Evolutionary conservation across 495 filamentous ascomycete genomes (phyloP).

Genomic region (Lentithecium fluviatile): DNA sequence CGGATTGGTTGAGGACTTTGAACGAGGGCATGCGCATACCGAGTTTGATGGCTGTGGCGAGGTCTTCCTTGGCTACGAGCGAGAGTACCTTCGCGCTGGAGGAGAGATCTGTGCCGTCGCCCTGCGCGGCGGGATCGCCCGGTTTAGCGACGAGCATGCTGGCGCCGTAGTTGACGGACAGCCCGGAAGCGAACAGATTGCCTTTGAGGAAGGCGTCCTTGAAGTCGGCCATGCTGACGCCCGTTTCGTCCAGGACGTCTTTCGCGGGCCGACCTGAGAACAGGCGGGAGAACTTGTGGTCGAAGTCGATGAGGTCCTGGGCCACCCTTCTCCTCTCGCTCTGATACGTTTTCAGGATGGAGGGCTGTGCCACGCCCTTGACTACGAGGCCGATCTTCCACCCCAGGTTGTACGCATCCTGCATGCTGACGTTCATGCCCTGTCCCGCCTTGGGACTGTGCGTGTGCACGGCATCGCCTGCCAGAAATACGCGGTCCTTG

Average conservation of each 20-base stretch:
- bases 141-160: conserved; percentile 40
- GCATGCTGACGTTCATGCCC: conserved; percentile 82
- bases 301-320: conserved; percentile 69
- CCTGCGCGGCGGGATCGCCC: conserved; percentile 39
- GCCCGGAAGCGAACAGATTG: conserved; percentile 37
- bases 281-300: conserved; percentile 52
- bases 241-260: conserved; percentile 58
- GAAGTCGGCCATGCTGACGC: conserved; percentile 55
- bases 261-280: conserved; percentile 41
- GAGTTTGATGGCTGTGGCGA: conserved; percentile 38
- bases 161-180: conserved; percentile 40
- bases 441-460: conserved; percentile 82
- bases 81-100: conserved; percentile 36
- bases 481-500: conserved; percentile 69
- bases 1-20: conserved; percentile 41
- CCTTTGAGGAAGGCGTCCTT: conserved; percentile 45
- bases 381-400: conserved; percentile 81
- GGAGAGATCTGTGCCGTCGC: conserved; percentile 47
- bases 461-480: conserved; percentile 80
- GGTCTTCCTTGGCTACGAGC: conserved; percentile 34
- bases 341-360: conserved; percentile 69
- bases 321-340: conserved; percentile 68
- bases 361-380: conserved; percentile 56
- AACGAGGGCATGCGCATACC: conserved; percentile 40
- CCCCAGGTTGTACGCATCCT: conserved; percentile 76